phyloP scores from a whole-genome alignment of 2,329 filamentous ascomycete genomes.

The Fusarium udum region DNA sequence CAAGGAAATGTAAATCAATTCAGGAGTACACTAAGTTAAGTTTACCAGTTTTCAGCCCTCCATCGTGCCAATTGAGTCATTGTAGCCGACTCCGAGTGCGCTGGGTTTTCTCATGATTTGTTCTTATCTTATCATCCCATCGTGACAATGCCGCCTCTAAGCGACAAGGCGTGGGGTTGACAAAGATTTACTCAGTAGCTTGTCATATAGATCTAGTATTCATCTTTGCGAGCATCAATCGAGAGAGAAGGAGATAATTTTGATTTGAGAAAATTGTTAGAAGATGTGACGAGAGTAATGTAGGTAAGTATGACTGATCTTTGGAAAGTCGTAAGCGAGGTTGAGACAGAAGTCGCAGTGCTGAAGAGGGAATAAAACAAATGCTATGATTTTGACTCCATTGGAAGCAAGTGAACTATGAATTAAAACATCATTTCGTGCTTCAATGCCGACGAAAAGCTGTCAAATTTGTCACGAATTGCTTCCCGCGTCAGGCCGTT shows the following conservation, averaged over 20 bases:
- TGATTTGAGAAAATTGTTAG: too few species aligned
- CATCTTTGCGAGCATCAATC: too few species aligned
- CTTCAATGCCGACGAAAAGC: not conserved
- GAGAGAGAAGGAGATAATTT: not conserved
- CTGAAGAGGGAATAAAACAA: not conserved
- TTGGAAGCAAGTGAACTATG: accelerated
- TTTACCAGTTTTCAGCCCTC: too few species aligned
- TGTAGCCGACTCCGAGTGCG: not conserved
- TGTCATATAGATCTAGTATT: too few species aligned
- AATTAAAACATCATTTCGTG: accelerated
- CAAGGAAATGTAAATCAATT: too few species aligned
- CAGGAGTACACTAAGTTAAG: too few species aligned
- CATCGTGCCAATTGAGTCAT: too few species aligned
- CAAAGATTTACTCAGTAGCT: not conserved
- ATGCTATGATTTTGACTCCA: accelerated
- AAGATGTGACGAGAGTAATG: not conserved
- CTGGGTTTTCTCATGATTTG: not conserved
- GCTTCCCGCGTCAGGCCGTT: not conserved
- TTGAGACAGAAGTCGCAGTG: not conserved
- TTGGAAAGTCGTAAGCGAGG: too few species aligned
- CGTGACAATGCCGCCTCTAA: not conserved
- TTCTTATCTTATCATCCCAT: not conserved
- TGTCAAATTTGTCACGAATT: not conserved
- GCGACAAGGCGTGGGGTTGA: not conserved
- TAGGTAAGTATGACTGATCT: too few species aligned